Evolutionary conservation across 495 filamentous ascomycete species (phyloP), one percentile per base, ranked within the genome.

Genomic region (Cercophora samala): DNA sequence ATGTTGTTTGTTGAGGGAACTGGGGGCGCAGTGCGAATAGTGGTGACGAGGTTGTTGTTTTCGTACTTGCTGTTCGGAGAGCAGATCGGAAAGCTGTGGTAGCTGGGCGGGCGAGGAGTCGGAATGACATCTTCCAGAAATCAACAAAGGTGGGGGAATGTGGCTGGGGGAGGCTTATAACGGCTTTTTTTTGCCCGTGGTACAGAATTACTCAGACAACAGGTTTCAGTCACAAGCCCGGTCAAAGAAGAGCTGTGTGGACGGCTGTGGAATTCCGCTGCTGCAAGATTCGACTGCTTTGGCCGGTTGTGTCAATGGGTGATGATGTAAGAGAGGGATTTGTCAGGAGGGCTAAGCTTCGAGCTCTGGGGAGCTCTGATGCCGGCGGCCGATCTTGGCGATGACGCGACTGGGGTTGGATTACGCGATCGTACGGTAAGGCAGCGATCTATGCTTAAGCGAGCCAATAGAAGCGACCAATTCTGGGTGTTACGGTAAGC

Each of bases 81-180:
- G 19, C 22, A 6, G 53, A 21, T 56, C 53, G 8, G 5, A 56
- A 23, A 18, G n/a, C 22, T 23, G n/a, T 56, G 53, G 22, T 21
- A 8, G 53, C 19, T 19, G 53, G 22, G n/a, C 53, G n/a, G n/a
- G 53, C 53, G 4, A 71, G 19, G 26, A 75, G 62, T 75, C 72
- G 70, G 56, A 71, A 69, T 59, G 69, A 65, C 72, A 77, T 76
- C 66, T 58, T 64, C 53, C 64, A 22, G 53, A 26, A 26, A 13
- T n/a, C 13, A 32, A 17, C 18, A 25, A 29, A 62, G 29, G 60
- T 19, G 60, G 26, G 26, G 29, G 60, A 15, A 29, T 11, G 58
- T 21, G 17, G 25, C 17, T 60, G 22, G 60, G 37, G 26, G 66
- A 62, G 65, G 37, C 37, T 46, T 46, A 46, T 46, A 46, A 18